A percentile compares a stretch with the other conserved stretches of the same genome.
phyloP scores from a whole-genome alignment of 495 filamentous ascomycete genomes.

The Podospora tetraspora region DNA sequence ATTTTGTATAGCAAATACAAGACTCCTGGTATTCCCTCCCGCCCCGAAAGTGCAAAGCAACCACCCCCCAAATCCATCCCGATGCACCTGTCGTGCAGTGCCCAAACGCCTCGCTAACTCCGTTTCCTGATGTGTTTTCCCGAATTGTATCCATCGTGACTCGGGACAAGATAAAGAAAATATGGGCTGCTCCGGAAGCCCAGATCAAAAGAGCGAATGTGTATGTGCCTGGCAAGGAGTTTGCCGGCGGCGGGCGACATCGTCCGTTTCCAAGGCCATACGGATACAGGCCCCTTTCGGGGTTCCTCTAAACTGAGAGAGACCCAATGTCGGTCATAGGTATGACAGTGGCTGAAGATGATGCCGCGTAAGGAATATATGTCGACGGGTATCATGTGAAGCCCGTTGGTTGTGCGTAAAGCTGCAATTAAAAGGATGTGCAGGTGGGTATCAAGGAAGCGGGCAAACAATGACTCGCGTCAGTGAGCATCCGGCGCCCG shows the following conservation, averaged over 20 bases:
- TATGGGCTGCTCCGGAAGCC: not conserved
- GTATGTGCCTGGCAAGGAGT: not conserved
- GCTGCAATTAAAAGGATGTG: conserved; percentile 8
- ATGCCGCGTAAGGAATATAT: not conserved
- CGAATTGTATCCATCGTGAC: conserved; percentile 9
- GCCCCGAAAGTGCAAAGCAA: conserved; percentile 1
- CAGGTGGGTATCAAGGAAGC: conserved; percentile 16
- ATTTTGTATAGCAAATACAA: conserved; percentile 1
- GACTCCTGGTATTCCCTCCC: not conserved
- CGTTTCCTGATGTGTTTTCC: conserved; percentile 4
- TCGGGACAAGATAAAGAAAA: conserved; percentile 9
- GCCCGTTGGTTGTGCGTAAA: conserved; percentile 4
- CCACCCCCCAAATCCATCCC: conserved; percentile 4
- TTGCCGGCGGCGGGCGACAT: not conserved
- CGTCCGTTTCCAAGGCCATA: conserved; percentile 12
- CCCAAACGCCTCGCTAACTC: conserved; percentile 6
- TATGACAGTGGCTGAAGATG: not conserved
- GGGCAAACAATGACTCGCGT: not conserved
- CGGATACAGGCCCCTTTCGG: not conserved
- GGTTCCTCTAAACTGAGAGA: not conserved
- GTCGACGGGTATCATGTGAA: not conserved
- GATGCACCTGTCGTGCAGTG: conserved; percentile 2
- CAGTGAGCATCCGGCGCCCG: conserved; percentile 1
- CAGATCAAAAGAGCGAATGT: conserved; percentile 4
- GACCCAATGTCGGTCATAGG: conserved; percentile 14